Conservation (phyloP, 108 stramenopile genomes). For the Heterococcus sp. region DNA sequence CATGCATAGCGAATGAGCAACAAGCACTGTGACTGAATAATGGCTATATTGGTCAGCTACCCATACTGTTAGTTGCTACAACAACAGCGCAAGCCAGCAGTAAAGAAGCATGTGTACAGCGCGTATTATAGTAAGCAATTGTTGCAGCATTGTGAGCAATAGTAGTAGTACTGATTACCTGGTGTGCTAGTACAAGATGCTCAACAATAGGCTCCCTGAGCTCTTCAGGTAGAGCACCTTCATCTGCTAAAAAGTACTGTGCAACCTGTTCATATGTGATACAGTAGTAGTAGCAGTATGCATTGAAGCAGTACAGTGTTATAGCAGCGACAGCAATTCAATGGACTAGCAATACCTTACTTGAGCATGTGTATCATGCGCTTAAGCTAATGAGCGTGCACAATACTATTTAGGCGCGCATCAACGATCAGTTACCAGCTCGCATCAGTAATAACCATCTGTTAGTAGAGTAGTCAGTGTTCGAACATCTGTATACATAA, state of each 20-base stretch:
- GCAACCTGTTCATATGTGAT: slow-evolving; percentile 47
- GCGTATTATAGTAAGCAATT: too few relatives aligned
- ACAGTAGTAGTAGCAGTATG: background rate
- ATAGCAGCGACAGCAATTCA: background rate
- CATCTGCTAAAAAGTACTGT: slow-evolving; percentile 61
- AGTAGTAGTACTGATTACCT: slow-evolving; percentile 34
- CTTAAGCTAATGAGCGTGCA: too few relatives aligned
- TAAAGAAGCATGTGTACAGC: too few relatives aligned
- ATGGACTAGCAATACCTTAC: too few relatives aligned
- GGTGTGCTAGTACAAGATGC: slow-evolving; percentile 66
- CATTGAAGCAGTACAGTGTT: background rate
- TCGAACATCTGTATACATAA: too few relatives aligned
- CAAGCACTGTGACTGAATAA: background rate
- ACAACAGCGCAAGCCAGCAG: too few relatives aligned
- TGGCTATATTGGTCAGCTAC: background rate
- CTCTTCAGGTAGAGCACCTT: slow-evolving; percentile 48
- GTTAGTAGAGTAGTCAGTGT: background rate
- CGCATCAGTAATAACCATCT: background rate
- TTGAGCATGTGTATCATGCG: too few relatives aligned
- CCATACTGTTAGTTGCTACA: background rate
- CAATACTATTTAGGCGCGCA: too few relatives aligned
- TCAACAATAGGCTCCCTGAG: slow-evolving; percentile 51
- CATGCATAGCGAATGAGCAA: background rate
- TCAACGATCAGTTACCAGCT: too few relatives aligned
- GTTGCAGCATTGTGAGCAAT: background rate